phyloP scores from a whole-genome alignment of 768 basidiomycete genomes.

The Suillus luteus region DNA sequence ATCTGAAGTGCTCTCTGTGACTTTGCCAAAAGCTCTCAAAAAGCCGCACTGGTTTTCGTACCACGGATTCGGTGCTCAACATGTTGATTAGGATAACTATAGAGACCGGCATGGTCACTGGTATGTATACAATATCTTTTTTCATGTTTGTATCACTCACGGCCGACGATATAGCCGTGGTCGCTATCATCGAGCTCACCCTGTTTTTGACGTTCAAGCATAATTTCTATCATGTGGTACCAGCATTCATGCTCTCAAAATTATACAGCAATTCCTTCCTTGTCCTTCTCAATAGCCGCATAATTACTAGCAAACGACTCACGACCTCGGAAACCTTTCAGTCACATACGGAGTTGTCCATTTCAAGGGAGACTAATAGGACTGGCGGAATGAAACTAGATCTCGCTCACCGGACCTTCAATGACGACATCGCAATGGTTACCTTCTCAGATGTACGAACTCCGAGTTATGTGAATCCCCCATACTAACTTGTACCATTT shows the following conservation, averaged over 20 bases:
- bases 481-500: neutral
- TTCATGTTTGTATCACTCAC: neutral
- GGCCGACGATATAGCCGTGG: neutral
- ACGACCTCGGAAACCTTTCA: neutral
- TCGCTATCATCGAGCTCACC: neutral
- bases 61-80: neutral
- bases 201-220: neutral
- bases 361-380: neutral
- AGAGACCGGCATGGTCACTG: neutral
- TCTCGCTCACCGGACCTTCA: neutral
- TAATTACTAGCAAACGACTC: neutral
- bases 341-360: neutral
- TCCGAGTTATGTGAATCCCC: neutral
- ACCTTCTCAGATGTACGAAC: neutral
- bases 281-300: neutral
- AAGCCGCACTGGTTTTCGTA: neutral
- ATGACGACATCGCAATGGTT: neutral
- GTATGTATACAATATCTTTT: neutral
- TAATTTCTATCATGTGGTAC: neutral
- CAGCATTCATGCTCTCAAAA: neutral
- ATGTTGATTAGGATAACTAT: neutral
- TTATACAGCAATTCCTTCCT: neutral
- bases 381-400: neutral
- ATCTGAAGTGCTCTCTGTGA: neutral
- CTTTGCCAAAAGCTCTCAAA: neutral